A percentile compares a stretch with the other conserved stretches of the same genome.
Conservation (phyloP, 306 rosid species). For the Glycyrrhiza uralensis region DNA sequence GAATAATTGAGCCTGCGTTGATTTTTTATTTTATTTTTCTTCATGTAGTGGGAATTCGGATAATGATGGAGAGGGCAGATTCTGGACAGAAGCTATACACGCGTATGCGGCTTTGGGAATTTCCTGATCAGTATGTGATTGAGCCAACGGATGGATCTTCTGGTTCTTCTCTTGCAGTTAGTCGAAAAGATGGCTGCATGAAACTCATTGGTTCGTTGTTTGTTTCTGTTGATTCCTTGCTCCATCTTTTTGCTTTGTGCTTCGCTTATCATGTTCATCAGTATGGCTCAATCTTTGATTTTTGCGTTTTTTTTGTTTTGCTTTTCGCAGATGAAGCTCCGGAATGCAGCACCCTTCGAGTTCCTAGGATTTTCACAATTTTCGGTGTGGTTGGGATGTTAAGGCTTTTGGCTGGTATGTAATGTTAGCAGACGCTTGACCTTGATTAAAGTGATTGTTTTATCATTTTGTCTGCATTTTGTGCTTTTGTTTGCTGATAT, state of each 20-base stretch:
- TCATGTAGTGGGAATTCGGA: constrained; percentile 29
- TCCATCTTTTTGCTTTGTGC: constrained; percentile 9
- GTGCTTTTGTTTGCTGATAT: no score
- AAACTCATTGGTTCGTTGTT: constrained; percentile 59
- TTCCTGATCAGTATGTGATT: constrained; percentile 69
- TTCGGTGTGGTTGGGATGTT: constrained; percentile 81
- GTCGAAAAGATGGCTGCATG: constrained; percentile 70
- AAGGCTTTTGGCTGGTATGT: constrained; percentile 73
- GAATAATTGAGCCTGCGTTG: neutral
- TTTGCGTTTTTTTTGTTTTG: neutral
- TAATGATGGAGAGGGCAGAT: constrained; percentile 78
- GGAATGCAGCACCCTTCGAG: constrained; percentile 57
- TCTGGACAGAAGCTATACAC: constrained; percentile 71
- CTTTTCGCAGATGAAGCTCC: constrained; percentile 64
- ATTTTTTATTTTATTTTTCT: no score
- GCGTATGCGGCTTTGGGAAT: constrained; percentile 85
- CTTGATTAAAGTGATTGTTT: neutral
- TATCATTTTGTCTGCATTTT: neutral
- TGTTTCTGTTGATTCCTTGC: neutral
- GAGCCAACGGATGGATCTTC: constrained; percentile 93
- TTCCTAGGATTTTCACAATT: constrained; percentile 64
- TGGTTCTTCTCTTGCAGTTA: constrained; percentile 62
- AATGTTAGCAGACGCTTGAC: constrained; percentile 9
- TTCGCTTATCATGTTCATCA: no score
- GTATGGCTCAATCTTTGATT: no score